Conservation (phyloP, 208 protist genomes). For the Angomonas ambiguus region DNA sequence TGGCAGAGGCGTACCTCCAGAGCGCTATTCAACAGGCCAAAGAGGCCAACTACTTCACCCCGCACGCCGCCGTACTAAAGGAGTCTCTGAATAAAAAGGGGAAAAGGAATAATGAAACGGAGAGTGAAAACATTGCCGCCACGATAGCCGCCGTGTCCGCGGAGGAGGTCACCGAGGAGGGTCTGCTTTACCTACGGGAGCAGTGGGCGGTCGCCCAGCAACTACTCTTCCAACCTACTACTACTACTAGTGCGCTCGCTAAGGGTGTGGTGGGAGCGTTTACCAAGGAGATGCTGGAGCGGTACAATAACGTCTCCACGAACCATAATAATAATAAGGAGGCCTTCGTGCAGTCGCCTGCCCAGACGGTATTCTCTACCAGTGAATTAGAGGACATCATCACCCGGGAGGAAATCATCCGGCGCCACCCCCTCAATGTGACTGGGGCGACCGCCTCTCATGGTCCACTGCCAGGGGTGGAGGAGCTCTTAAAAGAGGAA, state of each 20-base stretch:
- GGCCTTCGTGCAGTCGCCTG: too few relatives aligned
- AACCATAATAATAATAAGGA: slow-evolving; percentile 6
- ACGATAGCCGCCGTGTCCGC: not conserved
- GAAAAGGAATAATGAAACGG: too few relatives aligned
- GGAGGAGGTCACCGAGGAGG: slow-evolving; percentile 37
- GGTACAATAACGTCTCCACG: not conserved
- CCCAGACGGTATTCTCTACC: slow-evolving; percentile 13
- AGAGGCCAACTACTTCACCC: slow-evolving; percentile 23
- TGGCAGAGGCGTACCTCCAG: slow-evolving; percentile 58
- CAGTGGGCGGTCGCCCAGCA: slow-evolving; percentile 33
- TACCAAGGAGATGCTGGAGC: not conserved
- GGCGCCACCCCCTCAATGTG: slow-evolving; percentile 30
- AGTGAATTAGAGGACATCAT: slow-evolving; percentile 38
- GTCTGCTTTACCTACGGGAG: slow-evolving; percentile 61
- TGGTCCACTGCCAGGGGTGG: not conserved
- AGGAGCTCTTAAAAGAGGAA: slow-evolving; percentile 21
- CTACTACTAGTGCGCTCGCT: too few relatives aligned
- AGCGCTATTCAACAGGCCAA: slow-evolving; percentile 67
- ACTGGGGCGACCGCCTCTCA: not conserved
- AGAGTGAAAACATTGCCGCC: not conserved
- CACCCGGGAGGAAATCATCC: slow-evolving; percentile 42
- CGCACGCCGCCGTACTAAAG: not conserved
- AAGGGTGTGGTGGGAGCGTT: too few relatives aligned
- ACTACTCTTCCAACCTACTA: too few relatives aligned
- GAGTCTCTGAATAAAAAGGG: too few relatives aligned